Evolutionary conservation across 192 early-diverging fungal genomes (phyloP).

Genomic region (Backusella circina): DNA sequence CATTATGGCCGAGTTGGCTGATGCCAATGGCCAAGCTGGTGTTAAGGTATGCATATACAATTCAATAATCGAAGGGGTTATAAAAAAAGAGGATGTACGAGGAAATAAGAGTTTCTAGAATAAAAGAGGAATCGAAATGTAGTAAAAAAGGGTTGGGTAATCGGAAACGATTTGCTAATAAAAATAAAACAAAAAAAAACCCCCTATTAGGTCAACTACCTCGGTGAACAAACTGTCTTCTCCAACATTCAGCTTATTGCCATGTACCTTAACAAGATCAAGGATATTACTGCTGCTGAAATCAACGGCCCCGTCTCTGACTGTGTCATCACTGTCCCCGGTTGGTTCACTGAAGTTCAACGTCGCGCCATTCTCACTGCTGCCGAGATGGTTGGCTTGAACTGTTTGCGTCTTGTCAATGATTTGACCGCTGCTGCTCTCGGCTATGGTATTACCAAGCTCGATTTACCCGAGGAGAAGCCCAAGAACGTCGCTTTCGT

Average conservation of each 20-base stretch:
- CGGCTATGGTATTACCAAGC: constrained; percentile 98
- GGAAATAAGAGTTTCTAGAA: neutral
- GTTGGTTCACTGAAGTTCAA: constrained; percentile 94
- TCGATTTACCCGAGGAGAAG: constrained; percentile 92
- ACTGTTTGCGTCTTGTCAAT: constrained; percentile 89
- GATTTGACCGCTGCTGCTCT: constrained; percentile 91
- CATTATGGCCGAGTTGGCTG: constrained; percentile 78
- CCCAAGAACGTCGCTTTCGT: constrained; percentile 90
- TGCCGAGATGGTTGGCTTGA: constrained; percentile 82
- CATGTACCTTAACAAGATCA: constrained; percentile 94
- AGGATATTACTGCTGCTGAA: constrained; percentile 82
- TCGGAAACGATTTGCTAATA: neutral
- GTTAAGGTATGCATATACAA: constrained; percentile 48
- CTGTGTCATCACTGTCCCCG: constrained; percentile 90
- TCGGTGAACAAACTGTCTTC: constrained; percentile 72
- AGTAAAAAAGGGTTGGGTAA: neutral
- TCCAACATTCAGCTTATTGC: constrained; percentile 86
- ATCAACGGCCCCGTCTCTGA: constrained; percentile 85
- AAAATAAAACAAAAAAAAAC: constrained; percentile 11
- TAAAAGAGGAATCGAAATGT: neutral
- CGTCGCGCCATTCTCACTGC: constrained; percentile 86
- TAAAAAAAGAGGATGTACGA: neutral
- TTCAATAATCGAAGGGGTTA: neutral
- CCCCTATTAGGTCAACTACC: constrained; percentile 66
- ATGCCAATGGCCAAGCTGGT: constrained; percentile 82